A percentile compares a stretch with the other conserved stretches of the same genome.
phyloP scores from a whole-genome alignment of 768 basidiomycete species.

The Collybiopsis luxurians region DNA sequence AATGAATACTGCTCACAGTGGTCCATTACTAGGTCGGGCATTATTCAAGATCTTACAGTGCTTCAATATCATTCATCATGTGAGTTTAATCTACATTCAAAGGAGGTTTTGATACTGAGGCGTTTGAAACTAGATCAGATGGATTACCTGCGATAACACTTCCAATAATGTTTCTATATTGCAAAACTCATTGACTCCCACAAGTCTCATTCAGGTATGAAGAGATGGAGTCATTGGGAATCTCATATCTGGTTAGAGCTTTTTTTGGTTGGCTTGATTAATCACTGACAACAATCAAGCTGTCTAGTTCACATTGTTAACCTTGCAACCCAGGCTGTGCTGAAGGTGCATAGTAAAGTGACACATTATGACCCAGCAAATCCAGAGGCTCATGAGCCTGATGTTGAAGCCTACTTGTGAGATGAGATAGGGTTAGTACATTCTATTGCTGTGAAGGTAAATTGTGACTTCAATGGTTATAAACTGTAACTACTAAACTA shows the following conservation, averaged over 20 bases:
- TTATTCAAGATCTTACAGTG: slow-evolving; percentile 30
- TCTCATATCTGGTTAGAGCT: slow-evolving; percentile 8
- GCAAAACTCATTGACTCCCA: slow-evolving; percentile 1
- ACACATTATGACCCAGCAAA: slow-evolving; percentile 20
- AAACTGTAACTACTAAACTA: too few relatives aligned
- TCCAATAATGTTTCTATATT: slow-evolving; percentile 35
- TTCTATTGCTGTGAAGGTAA: too few relatives aligned
- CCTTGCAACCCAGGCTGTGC: slow-evolving; percentile 28
- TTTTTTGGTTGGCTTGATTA: not conserved
- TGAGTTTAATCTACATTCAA: slow-evolving; percentile 11
- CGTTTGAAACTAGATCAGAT: slow-evolving; percentile 25
- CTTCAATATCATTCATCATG: slow-evolving; percentile 27
- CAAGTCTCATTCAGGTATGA: not conserved
- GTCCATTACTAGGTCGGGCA: slow-evolving; percentile 31
- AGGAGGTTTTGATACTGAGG: not conserved
- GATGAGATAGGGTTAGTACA: slow-evolving; percentile 12
- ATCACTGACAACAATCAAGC: slow-evolving; percentile 12
- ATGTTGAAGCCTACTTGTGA: not conserved
- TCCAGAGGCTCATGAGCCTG: slow-evolving; percentile 15
- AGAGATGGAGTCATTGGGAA: not conserved
- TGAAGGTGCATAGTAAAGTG: slow-evolving; percentile 23
- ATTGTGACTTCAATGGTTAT: too few relatives aligned
- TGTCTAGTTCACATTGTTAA: slow-evolving; percentile 31
- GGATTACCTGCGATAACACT: slow-evolving; percentile 37
- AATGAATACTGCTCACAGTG: slow-evolving; percentile 37